These are phyloP conservation scores for Podaxis carcinomalis DNA, from an alignment of 768 basidiomycete species.

Conservation along the genomic window DNA sequence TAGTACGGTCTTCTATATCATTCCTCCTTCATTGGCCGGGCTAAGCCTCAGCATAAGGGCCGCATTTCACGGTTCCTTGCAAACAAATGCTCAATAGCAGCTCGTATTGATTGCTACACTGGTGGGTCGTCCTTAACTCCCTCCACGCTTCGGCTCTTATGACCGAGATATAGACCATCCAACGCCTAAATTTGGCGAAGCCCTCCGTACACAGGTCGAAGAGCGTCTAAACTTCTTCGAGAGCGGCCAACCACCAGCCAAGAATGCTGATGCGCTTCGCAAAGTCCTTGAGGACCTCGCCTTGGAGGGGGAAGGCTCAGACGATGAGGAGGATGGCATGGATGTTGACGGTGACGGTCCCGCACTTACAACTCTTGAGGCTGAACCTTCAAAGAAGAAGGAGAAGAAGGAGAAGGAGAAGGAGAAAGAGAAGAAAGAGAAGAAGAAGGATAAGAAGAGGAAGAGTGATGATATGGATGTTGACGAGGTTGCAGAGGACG, in stretches of 20 bases:
- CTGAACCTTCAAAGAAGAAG: conserved; percentile 49
- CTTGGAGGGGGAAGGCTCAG: conserved; percentile 51
- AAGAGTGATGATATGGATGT: conserved; percentile 63
- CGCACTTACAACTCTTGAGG: conserved; percentile 55
- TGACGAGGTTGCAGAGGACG: conserved; percentile 44
- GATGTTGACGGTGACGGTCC: conserved; percentile 29
- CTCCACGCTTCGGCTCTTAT: conserved; percentile 2
- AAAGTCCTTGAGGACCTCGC: conserved; percentile 81
- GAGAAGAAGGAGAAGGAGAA: conserved; percentile 60
- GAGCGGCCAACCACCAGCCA: conserved; percentile 81
- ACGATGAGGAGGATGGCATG: conserved; percentile 36
- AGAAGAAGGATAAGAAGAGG: conserved; percentile 60
- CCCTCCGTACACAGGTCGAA: conserved; percentile 89
- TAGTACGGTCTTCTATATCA: conserved; percentile 98
- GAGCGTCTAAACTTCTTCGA: conserved; percentile 95
- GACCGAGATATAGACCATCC: conserved; percentile 57
- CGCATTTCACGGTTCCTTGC: conserved; percentile 98
- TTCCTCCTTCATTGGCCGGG: conserved; percentile 94
- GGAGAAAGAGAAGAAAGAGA: conserved; percentile 60
- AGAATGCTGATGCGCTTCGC: conserved; percentile 89
- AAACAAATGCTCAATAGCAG: conserved; percentile 97
- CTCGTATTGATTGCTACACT: conserved; percentile 92
- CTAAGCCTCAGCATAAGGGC: conserved; percentile 92
- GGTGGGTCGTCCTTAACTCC: conserved; percentile 39
- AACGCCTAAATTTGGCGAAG: conserved; percentile 92